Percentiles rank a stretch among this genome's conserved stretches.
Conservation (phyloP, 2,329 filamentous ascomycete species). For the Didymella pomorum region DNA sequence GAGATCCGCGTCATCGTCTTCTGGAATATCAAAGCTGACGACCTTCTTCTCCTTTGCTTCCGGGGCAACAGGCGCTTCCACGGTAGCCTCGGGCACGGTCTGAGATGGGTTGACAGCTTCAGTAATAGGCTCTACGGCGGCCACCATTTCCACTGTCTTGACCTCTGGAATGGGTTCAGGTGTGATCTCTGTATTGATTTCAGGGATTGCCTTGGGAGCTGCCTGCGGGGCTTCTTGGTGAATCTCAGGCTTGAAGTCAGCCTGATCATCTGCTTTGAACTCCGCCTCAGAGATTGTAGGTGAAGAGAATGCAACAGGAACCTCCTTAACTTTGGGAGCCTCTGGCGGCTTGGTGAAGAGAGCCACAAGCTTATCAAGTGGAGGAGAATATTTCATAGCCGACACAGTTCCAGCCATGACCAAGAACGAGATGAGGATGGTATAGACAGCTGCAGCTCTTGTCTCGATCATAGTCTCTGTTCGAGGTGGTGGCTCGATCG, state of each 20-base stretch:
- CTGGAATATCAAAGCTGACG: constrained; percentile 44
- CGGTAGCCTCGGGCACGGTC: constrained; percentile 15
- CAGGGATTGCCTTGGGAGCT: not conserved
- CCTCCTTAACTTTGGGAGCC: constrained; percentile 19
- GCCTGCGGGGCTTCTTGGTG: constrained; percentile 3
- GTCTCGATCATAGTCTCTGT: constrained; percentile 26
- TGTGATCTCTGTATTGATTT: not conserved
- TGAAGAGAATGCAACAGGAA: constrained; percentile 19
- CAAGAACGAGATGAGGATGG: constrained; percentile 22
- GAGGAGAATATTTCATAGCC: constrained; percentile 25
- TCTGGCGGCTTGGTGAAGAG: constrained; percentile 27
- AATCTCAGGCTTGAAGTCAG: not conserved
- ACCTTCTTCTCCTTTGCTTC: constrained; percentile 46
- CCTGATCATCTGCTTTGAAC: not conserved
- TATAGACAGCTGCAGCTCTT: constrained; percentile 21
- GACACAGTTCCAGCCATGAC: constrained; percentile 25
- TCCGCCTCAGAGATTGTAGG: constrained; percentile 4
- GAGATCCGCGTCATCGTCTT: constrained; percentile 44
- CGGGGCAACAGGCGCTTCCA: constrained; percentile 14
- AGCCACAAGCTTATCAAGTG: constrained; percentile 27
- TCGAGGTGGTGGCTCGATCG: constrained; percentile 33
- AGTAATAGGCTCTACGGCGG: constrained; percentile 1
- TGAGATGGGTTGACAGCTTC: constrained; percentile 18
- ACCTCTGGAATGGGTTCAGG: constrained; percentile 3
- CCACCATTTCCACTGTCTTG: constrained; percentile 14